phyloP scores from a whole-genome alignment of 129 eudicot genomes.

The Glebionis coronaria region DNA sequence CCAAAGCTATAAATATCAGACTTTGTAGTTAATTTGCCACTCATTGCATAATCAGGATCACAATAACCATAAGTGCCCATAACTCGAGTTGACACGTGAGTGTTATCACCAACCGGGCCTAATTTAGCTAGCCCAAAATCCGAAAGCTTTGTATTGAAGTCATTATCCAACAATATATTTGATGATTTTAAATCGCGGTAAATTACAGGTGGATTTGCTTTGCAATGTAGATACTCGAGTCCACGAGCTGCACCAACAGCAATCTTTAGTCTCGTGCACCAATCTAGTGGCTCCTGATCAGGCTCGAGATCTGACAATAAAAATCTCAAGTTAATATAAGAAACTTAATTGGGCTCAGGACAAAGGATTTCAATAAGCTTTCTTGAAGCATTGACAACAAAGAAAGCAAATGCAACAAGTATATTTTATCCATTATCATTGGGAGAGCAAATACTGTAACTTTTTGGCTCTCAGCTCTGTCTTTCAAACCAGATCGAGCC shows the following conservation, averaged over 20 bases:
- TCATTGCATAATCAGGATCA: slow-evolving; percentile 90
- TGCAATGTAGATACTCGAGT: slow-evolving; percentile 77
- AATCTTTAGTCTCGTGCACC: slow-evolving; percentile 77
- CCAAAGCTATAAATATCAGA: slow-evolving; percentile 94
- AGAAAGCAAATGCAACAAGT: too few relatives aligned
- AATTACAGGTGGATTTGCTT: slow-evolving; percentile 85
- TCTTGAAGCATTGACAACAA: too few relatives aligned
- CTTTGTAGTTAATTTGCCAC: slow-evolving; percentile 72
- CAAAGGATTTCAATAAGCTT: too few relatives aligned
- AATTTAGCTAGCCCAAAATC: slow-evolving; percentile 92
- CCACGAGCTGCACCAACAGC: slow-evolving; percentile 93
- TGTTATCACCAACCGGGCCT: slow-evolving; percentile 88
- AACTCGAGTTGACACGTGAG: slow-evolving; percentile 89
- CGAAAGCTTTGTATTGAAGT: slow-evolving; percentile 72
- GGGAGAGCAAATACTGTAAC: too few relatives aligned
- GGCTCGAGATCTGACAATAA: slow-evolving; percentile 45
- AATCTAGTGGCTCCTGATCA: slow-evolving; percentile 52
- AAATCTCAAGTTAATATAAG: not conserved
- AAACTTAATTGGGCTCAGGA: too few relatives aligned
- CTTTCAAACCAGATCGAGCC: too few relatives aligned
- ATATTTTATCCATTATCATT: too few relatives aligned
- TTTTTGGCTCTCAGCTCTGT: too few relatives aligned
- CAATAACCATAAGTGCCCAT: slow-evolving; percentile 97
- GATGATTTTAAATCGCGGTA: slow-evolving; percentile 92
- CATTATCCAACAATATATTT: slow-evolving; percentile 74